These are phyloP conservation scores for Microdochium nivale DNA, from an alignment of 2,329 filamentous ascomycete species.

Conservation along the genomic window DNA sequence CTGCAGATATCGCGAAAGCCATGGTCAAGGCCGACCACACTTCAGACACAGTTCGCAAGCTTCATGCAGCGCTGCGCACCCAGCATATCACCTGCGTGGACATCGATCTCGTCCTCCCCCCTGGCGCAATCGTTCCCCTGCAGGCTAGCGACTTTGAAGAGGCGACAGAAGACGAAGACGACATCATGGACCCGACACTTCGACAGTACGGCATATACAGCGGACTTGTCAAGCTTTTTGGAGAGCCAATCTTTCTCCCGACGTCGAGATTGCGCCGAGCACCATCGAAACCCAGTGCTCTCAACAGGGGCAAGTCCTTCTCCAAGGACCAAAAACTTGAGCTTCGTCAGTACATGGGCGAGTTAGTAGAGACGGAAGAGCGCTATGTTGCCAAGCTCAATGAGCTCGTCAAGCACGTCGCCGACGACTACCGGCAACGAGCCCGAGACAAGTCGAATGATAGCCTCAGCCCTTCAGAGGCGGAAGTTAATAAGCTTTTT, in stretches of 20 bases:
- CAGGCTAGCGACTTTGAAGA: constrained; percentile 52
- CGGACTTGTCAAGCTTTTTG: constrained; percentile 68
- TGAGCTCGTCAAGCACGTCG: constrained; percentile 73
- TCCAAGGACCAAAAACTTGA: constrained; percentile 74
- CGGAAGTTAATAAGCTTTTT: constrained; percentile 70
- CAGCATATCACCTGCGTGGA: constrained; percentile 81
- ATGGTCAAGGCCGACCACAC: constrained; percentile 78
- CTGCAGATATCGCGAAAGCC: constrained; percentile 76
- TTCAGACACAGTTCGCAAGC: constrained; percentile 59
- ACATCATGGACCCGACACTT: constrained; percentile 54
- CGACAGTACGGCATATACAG: constrained; percentile 72
- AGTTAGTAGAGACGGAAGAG: constrained; percentile 88
- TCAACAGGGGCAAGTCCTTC: constrained; percentile 72
- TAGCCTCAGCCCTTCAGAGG: constrained; percentile 63
- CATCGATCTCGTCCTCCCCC: constrained; percentile 76
- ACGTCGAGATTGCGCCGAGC: constrained; percentile 78
- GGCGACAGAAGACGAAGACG: constrained; percentile 53
- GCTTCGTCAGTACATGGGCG: constrained; percentile 78
- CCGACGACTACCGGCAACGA: constrained; percentile 68
- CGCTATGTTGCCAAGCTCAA: constrained; percentile 85
- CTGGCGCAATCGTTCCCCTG: constrained; percentile 63
- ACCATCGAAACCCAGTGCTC: constrained; percentile 74
- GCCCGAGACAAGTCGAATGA: constrained; percentile 47
- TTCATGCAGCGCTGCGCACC: constrained; percentile 70
- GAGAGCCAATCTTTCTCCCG: constrained; percentile 77